phyloP scores from a whole-genome alignment of 495 filamentous ascomycete species.

The Aspergillus steynii region DNA sequence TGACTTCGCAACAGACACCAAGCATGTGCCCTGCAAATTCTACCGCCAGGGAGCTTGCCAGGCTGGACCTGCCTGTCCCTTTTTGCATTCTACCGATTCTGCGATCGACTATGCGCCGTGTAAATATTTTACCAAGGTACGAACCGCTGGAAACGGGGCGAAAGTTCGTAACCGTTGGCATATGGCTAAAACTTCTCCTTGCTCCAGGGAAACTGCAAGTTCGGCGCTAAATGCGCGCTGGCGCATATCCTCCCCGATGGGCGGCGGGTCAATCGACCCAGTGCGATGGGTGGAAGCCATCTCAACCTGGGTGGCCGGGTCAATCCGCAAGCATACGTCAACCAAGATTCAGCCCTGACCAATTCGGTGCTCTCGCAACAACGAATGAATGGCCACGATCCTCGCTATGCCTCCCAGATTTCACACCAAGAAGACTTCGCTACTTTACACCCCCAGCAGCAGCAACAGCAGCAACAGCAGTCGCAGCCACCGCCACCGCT shows the following conservation, averaged over 20 bases:
- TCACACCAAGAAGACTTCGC: slow-evolving; percentile 43
- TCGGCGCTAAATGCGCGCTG: slow-evolving; percentile 94
- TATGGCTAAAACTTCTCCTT: slow-evolving; percentile 1
- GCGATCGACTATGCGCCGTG: slow-evolving; percentile 81
- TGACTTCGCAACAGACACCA: slow-evolving; percentile 69
- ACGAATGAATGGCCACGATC: slow-evolving; percentile 51
- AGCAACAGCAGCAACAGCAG: slow-evolving; percentile 18
- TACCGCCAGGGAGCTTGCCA: slow-evolving; percentile 94
- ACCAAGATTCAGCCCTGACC: slow-evolving; percentile 73
- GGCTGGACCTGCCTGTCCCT: slow-evolving; percentile 93
- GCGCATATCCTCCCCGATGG: slow-evolving; percentile 94
- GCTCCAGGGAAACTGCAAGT: slow-evolving; percentile 94
- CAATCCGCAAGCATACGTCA: slow-evolving; percentile 64
- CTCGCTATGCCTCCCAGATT: slow-evolving; percentile 40
- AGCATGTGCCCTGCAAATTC: slow-evolving; percentile 99
- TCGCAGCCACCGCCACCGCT: slow-evolving; percentile 9
- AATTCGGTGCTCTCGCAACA: slow-evolving; percentile 81
- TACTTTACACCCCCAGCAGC: slow-evolving; percentile 46
- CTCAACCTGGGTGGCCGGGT: slow-evolving; percentile 71
- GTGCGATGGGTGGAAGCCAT: slow-evolving; percentile 49
- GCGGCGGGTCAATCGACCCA: slow-evolving; percentile 75
- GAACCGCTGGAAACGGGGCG: slow-evolving; percentile 18
- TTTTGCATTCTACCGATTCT: slow-evolving; percentile 84
- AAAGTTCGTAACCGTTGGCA: background rate
- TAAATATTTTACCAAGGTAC: slow-evolving; percentile 98